A percentile compares a stretch with the other conserved stretches of the same genome.
These are phyloP conservation scores for Gnomoniopsis smithogilvyi DNA, from an alignment of 2,329 filamentous ascomycete genomes.

Conservation along the genomic window DNA sequence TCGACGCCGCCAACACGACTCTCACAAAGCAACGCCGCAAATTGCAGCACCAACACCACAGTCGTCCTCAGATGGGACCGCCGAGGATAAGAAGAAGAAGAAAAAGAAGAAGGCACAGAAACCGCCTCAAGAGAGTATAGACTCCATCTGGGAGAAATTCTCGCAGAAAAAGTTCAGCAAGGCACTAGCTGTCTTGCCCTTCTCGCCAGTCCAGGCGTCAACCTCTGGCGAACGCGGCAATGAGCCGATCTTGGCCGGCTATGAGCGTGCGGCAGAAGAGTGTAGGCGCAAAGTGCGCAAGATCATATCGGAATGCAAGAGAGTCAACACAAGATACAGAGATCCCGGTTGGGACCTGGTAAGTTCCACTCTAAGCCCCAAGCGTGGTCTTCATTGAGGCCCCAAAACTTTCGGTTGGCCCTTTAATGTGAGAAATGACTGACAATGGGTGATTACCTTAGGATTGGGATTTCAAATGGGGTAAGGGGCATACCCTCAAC, in stretches of 20 bases:
- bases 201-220: conserved; percentile 54
- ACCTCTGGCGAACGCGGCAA: conserved; percentile 52
- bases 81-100: conserved; percentile 45
- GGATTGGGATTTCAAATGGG: conserved; percentile 68
- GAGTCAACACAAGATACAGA: conserved; percentile 77
- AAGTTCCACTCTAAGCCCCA: background rate
- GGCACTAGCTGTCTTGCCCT: conserved; percentile 62
- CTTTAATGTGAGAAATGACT: background rate
- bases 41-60: background rate
- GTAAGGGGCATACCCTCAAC: conserved; percentile 54
- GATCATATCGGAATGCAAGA: conserved; percentile 62
- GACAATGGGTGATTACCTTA: conserved; percentile 26
- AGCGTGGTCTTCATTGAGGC: too few relatives aligned
- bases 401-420: too few relatives aligned
- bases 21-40: background rate
- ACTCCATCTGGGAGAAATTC: conserved; percentile 64
- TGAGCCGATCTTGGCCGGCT: conserved; percentile 57
- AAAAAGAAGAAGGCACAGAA: conserved; percentile 57
- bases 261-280: conserved; percentile 61
- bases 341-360: conserved; percentile 61
- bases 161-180: conserved; percentile 61
- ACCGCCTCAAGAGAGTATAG: conserved; percentile 63
- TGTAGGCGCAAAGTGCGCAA: conserved; percentile 61
- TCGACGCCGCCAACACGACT: conserved; percentile 5
- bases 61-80: conserved; percentile 22